Evolutionary conservation across 352 stramenopile genomes (phyloP).

Genomic region (Pythium guiyangense): DNA sequence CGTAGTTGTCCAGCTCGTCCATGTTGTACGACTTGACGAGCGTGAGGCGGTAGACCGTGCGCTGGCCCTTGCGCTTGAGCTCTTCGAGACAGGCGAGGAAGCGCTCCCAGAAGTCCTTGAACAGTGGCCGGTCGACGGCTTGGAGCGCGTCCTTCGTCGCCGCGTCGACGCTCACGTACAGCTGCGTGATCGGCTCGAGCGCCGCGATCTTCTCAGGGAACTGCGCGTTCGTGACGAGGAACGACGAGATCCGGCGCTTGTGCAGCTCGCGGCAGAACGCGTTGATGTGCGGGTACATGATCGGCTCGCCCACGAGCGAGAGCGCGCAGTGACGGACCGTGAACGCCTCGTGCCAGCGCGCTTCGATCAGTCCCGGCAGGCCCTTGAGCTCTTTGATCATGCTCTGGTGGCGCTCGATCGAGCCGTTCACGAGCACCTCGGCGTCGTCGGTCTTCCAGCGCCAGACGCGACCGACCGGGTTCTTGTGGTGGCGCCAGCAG

Average conservation of each 20-base stretch:
- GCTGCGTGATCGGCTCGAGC: conserved; percentile 95
- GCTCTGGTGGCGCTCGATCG: conserved; percentile 86
- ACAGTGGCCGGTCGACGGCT: conserved; percentile 94
- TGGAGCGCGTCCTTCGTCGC: conserved; percentile 95
- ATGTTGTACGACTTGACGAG: conserved; percentile 99
- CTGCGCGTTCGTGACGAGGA: conserved; percentile 98
- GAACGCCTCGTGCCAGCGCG: conserved; percentile 94
- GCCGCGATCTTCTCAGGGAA: conserved; percentile 96
- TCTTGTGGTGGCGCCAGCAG: conserved; percentile 99
- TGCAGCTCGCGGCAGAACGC: conserved; percentile 96
- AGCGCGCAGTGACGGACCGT: conserved; percentile 96
- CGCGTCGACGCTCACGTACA: conserved; percentile 99
- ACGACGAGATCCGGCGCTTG: conserved; percentile 93
- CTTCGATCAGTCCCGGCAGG: conserved; percentile 92
- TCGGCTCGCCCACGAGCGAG: conserved; percentile 96
- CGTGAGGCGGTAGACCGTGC: conserved; percentile 96
- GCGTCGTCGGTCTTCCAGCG: conserved; percentile 97
- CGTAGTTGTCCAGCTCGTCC: conserved; percentile 94
- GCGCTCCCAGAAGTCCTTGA: conserved; percentile 97
- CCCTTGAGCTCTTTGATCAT: conserved; percentile 97
- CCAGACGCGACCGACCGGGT: conserved; percentile 97
- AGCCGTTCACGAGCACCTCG: conserved; percentile 92
- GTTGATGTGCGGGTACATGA: conserved; percentile 99
- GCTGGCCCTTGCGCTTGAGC: conserved; percentile 93
- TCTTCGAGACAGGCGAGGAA: conserved; percentile 89